Conservation (phyloP, 208 protist genomes). For the Trypanosoma caninum region DNA sequence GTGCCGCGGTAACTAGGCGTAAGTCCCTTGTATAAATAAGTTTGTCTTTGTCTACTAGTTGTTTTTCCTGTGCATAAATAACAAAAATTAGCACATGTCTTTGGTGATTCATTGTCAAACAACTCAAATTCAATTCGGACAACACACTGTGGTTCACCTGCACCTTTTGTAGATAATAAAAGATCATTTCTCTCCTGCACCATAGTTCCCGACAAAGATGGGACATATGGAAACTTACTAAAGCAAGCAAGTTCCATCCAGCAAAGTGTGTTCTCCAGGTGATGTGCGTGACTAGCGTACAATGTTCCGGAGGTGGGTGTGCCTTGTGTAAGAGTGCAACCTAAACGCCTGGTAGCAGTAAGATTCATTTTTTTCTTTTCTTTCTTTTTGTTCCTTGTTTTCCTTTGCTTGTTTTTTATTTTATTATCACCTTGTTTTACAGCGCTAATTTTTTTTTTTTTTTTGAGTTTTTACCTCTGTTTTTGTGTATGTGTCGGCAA, state of each 20-base stretch:
- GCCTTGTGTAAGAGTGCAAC: constrained; percentile 49
- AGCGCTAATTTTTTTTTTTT: neutral
- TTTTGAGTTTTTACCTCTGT: neutral
- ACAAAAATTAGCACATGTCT: constrained; percentile 75
- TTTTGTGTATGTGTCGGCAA: too few species aligned
- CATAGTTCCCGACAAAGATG: constrained; percentile 62
- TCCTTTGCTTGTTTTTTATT: neutral
- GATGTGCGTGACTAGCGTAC: constrained; percentile 61
- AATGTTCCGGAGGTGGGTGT: constrained; percentile 35
- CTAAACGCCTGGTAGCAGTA: constrained; percentile 40
- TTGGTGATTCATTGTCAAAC: constrained; percentile 77
- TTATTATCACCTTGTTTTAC: neutral
- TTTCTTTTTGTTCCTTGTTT: neutral
- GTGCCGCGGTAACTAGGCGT: constrained; percentile 83
- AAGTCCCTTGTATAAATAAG: constrained; percentile 61
- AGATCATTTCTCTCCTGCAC: constrained; percentile 48
- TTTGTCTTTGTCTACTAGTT: constrained; percentile 29
- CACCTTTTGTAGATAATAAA: constrained; percentile 40
- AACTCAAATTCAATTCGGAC: constrained; percentile 73
- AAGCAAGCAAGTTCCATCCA: constrained; percentile 83
- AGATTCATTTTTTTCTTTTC: constrained; percentile 13
- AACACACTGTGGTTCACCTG: constrained; percentile 25
- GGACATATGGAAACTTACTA: constrained; percentile 48
- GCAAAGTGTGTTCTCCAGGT: constrained; percentile 34
- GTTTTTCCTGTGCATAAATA: constrained; percentile 52